These are phyloP conservation scores for Pisolithus microcarpus DNA, from an alignment of 768 basidiomycete species.

Conservation along the genomic window DNA sequence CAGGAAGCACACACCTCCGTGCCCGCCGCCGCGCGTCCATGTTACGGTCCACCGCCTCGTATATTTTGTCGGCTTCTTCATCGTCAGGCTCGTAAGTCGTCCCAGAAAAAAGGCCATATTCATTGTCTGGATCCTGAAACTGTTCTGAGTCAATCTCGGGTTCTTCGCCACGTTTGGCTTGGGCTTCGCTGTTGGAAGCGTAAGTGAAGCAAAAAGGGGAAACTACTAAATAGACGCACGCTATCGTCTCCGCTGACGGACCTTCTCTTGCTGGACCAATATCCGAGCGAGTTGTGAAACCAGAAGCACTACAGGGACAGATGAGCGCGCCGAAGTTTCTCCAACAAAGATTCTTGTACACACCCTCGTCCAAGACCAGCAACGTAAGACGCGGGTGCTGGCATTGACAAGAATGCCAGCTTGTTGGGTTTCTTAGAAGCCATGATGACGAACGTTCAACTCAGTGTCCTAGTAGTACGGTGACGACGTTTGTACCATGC, in stretches of 20 bases:
- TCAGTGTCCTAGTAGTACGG: neutral
- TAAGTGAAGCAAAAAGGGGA: neutral
- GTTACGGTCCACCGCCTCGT: constrained; percentile 81
- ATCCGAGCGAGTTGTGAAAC: constrained; percentile 97
- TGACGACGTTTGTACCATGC: neutral
- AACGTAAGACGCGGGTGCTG: constrained; percentile 93
- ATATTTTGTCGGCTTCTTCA: constrained; percentile 94
- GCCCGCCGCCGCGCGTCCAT: constrained; percentile 83
- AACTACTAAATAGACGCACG: constrained; percentile 42
- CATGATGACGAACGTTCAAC: constrained; percentile 23
- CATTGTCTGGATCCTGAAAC: constrained; percentile 96
- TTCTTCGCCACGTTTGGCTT: constrained; percentile 82
- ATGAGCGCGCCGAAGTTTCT: constrained; percentile 1
- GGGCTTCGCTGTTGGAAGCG: constrained; percentile 63
- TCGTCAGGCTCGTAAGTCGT: constrained; percentile 96
- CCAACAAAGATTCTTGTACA: constrained; percentile 19
- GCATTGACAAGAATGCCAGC: constrained; percentile 83
- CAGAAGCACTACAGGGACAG: constrained; percentile 63
- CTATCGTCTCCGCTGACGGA: constrained; percentile 84
- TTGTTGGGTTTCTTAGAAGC: constrained; percentile 61
- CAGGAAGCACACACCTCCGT: constrained; percentile 58
- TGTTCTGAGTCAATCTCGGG: constrained; percentile 82
- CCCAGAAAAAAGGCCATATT: constrained; percentile 91
- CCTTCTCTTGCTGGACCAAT: constrained; percentile 97
- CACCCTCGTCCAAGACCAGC: constrained; percentile 97